Percentiles rank a stretch among this genome's conserved stretches.
Conservation (phyloP, 1,284 basidiomycete genomes). For the Anthracocystis setariae region DNA sequence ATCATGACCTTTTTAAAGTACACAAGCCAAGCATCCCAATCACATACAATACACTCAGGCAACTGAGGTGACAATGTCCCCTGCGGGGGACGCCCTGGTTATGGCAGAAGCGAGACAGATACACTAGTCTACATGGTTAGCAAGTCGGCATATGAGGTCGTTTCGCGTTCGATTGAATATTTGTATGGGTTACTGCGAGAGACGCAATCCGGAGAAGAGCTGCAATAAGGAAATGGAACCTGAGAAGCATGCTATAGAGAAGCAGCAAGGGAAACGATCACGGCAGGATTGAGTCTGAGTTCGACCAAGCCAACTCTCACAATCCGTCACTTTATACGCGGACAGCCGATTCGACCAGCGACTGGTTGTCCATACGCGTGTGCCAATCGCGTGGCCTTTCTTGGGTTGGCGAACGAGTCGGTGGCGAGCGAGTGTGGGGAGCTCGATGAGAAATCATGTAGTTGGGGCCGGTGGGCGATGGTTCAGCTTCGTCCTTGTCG, state of each 20-base stretch:
- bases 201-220: too few relatives aligned
- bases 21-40: too few relatives aligned
- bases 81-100: constrained; percentile 2
- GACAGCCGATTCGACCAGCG: constrained; percentile 29
- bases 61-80: constrained; percentile 4
- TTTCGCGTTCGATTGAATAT: not conserved
- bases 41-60: too few relatives aligned
- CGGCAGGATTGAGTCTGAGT: too few relatives aligned
- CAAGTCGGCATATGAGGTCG: not conserved
- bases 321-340: constrained; percentile 15
- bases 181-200: not conserved
- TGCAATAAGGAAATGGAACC: too few relatives aligned
- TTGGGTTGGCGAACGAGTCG: constrained; percentile 10
- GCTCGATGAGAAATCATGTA: constrained; percentile 15
- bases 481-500: constrained; percentile 29
- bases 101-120: not conserved
- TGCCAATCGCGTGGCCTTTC: constrained; percentile 39
- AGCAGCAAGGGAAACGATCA: too few relatives aligned
- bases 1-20: not conserved
- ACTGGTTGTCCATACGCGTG: constrained; percentile 30
- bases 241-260: too few relatives aligned
- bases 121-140: constrained; percentile 23
- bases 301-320: too few relatives aligned
- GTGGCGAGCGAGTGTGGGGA: constrained; percentile 10
- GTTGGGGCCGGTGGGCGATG: constrained; percentile 15